phyloP scores from a whole-genome alignment of 805 yeast genomes.

The Candida railenensis region DNA sequence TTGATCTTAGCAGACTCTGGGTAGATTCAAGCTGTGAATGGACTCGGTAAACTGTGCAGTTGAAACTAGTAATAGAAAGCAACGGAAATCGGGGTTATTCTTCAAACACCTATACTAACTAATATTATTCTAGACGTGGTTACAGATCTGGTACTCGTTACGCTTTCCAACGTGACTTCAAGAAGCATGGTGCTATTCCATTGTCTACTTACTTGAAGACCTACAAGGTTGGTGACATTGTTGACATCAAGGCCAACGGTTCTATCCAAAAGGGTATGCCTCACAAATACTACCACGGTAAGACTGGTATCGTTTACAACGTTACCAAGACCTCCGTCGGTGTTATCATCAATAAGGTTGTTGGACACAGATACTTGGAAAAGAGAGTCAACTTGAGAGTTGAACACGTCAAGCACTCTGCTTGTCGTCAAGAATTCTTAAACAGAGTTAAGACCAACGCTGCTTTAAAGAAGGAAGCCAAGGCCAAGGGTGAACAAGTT shows the following conservation, averaged over 20 bases:
- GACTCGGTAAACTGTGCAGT: too few species aligned
- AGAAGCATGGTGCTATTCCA: constrained; percentile 92
- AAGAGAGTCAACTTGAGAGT: constrained; percentile 98
- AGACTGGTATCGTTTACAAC: constrained; percentile 99
- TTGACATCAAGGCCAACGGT: constrained; percentile 99
- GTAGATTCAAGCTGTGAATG: too few species aligned
- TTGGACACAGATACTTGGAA: constrained; percentile 98
- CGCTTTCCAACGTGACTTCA: constrained; percentile 99
- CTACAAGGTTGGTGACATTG: constrained; percentile 99
- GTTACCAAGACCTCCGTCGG: constrained; percentile 98
- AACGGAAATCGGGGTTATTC: background rate
- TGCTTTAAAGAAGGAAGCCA: constrained; percentile 90
- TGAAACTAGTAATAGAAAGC: background rate
- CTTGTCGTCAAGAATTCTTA: constrained; percentile 98
- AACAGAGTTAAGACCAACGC: constrained; percentile 98
- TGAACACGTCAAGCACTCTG: constrained; percentile 99
- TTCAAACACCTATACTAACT: constrained; percentile 6
- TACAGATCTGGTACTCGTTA: constrained; percentile 99
- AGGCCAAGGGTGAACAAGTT: constrained; percentile 87
- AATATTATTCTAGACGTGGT: constrained; percentile 67
- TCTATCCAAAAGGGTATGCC: constrained; percentile 99
- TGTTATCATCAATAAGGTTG: constrained; percentile 97
- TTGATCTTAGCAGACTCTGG: too few species aligned
- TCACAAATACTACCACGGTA: constrained; percentile 99
- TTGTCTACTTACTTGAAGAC: constrained; percentile 96